Evolutionary conservation across 2,329 filamentous ascomycete species (phyloP), one percentile per base, ranked within the genome.

Genomic region (Cercospora citrullina): DNA sequence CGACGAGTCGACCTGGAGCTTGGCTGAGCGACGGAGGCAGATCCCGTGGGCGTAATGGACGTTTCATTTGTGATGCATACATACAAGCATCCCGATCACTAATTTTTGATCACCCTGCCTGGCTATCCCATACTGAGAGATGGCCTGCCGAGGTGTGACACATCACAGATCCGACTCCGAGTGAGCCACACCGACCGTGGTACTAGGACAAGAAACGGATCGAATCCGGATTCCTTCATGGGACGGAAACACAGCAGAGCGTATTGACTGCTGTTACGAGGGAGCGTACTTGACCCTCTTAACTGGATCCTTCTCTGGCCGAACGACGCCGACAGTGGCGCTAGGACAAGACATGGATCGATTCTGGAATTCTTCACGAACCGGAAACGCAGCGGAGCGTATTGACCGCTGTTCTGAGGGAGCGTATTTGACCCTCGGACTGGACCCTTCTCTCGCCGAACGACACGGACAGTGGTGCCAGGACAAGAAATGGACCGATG

Each of bases 61-160:
- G 31, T 59, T 30, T 28, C 16, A n/a, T 55, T 23, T 23, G 48
- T 55, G 48, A 28, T 55, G 48, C 23, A 55, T 55, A 28, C 48
- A 28, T 9, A 59, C 30, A 18, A 18, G 55, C 55, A 18, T 36
- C 55, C 31, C 55, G 55, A 59, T 59, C 23, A 59, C 55, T 59
- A 23, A 59, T 2, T 23, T n/a, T 30, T 36, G 55, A 59, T 59
- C 30, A 36, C 55, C 55, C 55, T 59, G 55, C n/a, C 55, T 59
- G 55, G 55, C 55, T 59, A 59, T 59, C 55, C 55, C 55, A 59
- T 33, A 59, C 21, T 12, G 30, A 59, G 55, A 8, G 55, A 59
- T 59, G 55, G 55, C 55, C 55, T 59, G 55, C 55, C 36, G 55
- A 18, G 30, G 30, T 59, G 55, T 36, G 55, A 59, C 55, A 36